These are phyloP conservation scores for Kokia cookei DNA, from an alignment of 441 rosid species.

Conservation along the genomic window DNA sequence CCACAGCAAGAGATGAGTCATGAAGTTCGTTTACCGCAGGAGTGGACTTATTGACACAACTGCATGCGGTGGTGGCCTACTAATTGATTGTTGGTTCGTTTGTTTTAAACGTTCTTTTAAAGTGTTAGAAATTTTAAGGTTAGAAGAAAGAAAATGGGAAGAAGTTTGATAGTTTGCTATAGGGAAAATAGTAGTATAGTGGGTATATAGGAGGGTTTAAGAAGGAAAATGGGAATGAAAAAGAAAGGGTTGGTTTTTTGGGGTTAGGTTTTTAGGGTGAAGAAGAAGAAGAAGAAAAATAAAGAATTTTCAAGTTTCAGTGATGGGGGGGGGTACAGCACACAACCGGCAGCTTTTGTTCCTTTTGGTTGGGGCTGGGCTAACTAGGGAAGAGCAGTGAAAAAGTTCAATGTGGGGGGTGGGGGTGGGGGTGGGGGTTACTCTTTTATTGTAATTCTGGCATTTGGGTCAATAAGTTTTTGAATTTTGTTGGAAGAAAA, in stretches of 20 bases:
- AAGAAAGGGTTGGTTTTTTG: constrained; percentile 12
- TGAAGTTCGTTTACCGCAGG: constrained; percentile 49
- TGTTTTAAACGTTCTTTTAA: background rate
- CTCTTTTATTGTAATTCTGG: background rate
- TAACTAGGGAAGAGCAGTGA: background rate
- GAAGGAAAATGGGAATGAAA: background rate
- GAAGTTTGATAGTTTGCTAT: background rate
- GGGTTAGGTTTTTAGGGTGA: constrained; percentile 15
- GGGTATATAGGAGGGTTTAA: background rate
- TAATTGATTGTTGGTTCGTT: no score
- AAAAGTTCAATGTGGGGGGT: background rate
- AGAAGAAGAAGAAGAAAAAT: background rate
- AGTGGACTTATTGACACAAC: constrained; percentile 49
- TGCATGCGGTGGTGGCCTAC: background rate
- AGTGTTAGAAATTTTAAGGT: background rate
- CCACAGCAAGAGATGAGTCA: constrained; percentile 15
- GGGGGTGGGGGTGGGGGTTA: background rate
- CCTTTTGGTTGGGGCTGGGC: constrained; percentile 10
- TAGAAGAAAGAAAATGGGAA: background rate
- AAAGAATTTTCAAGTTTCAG: background rate
- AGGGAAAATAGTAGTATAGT: background rate
- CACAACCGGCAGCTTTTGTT: constrained; percentile 14
- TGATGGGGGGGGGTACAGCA: background rate
- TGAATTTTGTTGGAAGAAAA: background rate
- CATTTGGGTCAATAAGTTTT: background rate